Evolutionary conservation across 2,329 filamentous ascomycete genomes (phyloP), one percentile per base, ranked within the genome.

Genomic region (Aulographum hederae): DNA sequence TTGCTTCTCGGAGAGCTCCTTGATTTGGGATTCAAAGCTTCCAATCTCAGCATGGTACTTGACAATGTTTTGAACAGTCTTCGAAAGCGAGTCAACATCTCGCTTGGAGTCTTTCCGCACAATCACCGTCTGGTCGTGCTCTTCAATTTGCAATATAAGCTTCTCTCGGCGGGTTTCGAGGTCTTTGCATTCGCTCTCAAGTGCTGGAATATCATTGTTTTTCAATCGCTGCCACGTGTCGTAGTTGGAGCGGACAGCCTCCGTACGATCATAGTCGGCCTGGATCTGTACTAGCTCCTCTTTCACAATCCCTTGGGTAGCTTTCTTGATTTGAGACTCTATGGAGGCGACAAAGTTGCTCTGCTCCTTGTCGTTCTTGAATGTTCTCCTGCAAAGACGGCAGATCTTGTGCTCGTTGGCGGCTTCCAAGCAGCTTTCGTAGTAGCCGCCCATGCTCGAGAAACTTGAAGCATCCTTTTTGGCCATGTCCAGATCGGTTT

Each of bases 1-100:
- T 46, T 94, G 78, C 41, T 84, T 82, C 6, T 73, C 72, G 35
- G 70, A 63, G 31, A 93, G 67, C 33, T 78, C 72, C 34, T 76
- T 63, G 31, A 94, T 76, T 48, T 93, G 78, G 25, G 57, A 56
- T 43, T 79, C 69, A 4, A 80, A 72, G 23, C 74, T 73, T 29
- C 62, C 61, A 37, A 86, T 78, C 28, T 93, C 81, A 37, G 63
- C 67, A 39, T 72, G 60, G 27, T 76, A 76, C 48, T 79, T 77
- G 6, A 67, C 57, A 37, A 98, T 91, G 36, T 66, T 78, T 35
- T 69, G 62, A 5, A 94, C 73, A 2, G 78, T 81, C 51, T 79
- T 82, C 28, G 66, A 65, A 40, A 94, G 62, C 3, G 72, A 69
- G 37, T 92, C 81, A 5, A 86, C 58, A 25, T 89, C 79, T 41